These are phyloP conservation scores for Aspergillus udagawae DNA, from an alignment of 2,329 filamentous ascomycete species.

Conservation along the genomic window DNA sequence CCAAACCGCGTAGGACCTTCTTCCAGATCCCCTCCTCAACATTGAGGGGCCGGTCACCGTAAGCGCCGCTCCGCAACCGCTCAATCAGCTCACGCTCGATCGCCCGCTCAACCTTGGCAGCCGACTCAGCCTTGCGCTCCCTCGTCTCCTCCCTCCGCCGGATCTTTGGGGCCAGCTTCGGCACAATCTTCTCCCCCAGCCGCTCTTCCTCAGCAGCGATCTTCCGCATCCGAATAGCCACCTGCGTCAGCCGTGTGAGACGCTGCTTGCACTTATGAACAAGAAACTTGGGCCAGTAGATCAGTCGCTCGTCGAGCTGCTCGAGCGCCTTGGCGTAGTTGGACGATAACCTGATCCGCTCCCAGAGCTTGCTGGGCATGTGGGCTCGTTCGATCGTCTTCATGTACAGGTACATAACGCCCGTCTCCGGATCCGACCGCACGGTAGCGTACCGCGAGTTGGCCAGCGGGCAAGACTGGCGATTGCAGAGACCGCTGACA, in stretches of 20 bases:
- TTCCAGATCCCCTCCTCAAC: constrained; percentile 96
- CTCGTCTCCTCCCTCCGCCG: constrained; percentile 69
- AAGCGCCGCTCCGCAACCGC: constrained; percentile 82
- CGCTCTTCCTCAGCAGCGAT: constrained; percentile 85
- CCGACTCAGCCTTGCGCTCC: constrained; percentile 72
- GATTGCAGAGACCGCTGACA: constrained; percentile 75
- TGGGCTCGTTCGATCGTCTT: constrained; percentile 89
- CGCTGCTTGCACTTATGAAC: constrained; percentile 96
- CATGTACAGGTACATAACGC: constrained; percentile 90
- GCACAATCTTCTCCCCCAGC: constrained; percentile 81
- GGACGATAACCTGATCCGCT: constrained; percentile 80
- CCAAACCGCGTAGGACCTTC: constrained; percentile 87
- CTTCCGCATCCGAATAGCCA: constrained; percentile 71
- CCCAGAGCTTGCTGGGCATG: constrained; percentile 89
- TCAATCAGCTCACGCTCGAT: constrained; percentile 96
- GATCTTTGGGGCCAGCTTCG: constrained; percentile 88
- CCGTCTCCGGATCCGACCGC: constrained; percentile 73
- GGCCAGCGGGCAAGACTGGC: constrained; percentile 84
- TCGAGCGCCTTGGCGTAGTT: constrained; percentile 89
- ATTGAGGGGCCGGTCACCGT: constrained; percentile 91
- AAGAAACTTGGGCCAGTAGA: constrained; percentile 93
- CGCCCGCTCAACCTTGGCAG: constrained; percentile 89
- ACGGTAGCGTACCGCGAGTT: constrained; percentile 93
- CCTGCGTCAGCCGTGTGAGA: constrained; percentile 85
- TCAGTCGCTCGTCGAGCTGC: constrained; percentile 78